phyloP scores from a whole-genome alignment of 139 green algal genomes.

The Chlorella ohadii region DNA sequence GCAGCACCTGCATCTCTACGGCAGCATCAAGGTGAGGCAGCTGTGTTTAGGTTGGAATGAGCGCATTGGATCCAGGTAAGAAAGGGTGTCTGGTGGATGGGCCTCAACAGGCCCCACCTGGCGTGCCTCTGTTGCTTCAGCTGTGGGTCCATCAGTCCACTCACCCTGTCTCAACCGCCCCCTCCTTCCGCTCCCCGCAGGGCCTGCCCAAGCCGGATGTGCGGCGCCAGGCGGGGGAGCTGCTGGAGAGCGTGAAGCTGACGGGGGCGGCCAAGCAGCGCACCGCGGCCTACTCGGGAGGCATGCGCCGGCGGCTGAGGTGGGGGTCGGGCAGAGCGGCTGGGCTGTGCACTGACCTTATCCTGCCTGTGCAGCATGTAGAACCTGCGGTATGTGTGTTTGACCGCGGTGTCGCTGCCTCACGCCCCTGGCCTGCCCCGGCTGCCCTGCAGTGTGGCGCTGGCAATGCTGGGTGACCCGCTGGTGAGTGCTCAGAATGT shows the following conservation, averaged over 20 bases:
- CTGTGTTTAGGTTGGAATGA: too few relatives aligned
- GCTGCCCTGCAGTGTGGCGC: constrained; percentile 67
- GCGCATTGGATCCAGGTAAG: too few relatives aligned
- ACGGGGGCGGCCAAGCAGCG: constrained; percentile 28
- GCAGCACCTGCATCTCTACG: constrained; percentile 94
- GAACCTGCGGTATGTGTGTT: too few relatives aligned
- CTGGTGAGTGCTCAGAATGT: constrained; percentile 49
- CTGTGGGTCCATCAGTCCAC: too few relatives aligned
- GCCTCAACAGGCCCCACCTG: too few relatives aligned
- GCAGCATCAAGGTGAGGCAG: constrained; percentile 56
- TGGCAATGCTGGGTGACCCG: constrained; percentile 92
- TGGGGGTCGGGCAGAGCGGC: not conserved
- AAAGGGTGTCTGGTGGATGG: too few relatives aligned
- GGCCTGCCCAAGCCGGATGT: constrained; percentile 4
- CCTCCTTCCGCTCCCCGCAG: not conserved
- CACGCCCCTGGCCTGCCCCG: not conserved
- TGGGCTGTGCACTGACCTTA: not conserved
- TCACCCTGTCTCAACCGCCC: not conserved
- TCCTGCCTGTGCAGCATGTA: too few relatives aligned
- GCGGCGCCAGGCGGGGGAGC: not conserved
- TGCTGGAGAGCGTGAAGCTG: constrained; percentile 55
- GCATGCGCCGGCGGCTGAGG: constrained; percentile 87
- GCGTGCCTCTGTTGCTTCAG: too few relatives aligned
- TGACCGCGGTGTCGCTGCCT: too few relatives aligned
- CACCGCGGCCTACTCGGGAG: constrained; percentile 72